Base-by-base conservation (phyloP, 208 protist genomes). In the Wallacemonas sp. region DNA sequence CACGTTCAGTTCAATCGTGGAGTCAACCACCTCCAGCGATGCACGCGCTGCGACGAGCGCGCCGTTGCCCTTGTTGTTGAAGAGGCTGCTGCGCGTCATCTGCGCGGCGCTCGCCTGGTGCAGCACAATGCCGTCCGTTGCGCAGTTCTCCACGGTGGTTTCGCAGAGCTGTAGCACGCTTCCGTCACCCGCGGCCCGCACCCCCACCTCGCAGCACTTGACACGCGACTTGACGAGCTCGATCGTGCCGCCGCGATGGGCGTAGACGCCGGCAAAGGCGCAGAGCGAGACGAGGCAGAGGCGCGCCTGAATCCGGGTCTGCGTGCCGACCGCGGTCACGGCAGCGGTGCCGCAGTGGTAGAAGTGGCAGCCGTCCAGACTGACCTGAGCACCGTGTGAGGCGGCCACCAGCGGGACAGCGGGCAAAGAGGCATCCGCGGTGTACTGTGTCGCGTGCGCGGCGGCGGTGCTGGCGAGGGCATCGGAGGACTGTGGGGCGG, bases 1-100 rank as follows among this genome's bases (percentile, higher is more conserved):
- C 3, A 70, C 79, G 54, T 93, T 93, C 41, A 86, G 61, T 67
- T 89, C 82, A 23, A 93, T 70, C 12, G 74, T 82, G 22, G 76
- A 82, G 7, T 84, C 83, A 20, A 50, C 41, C 50, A 87, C 65
- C 16, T 57, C 65, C 25, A 81, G 66, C 54, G 65, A 75, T 20
- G 73, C 63, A 11, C 72, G 73, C 18, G 59, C 14, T 0, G 62
- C 39, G 12, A 88, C 54, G 70, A 82, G 87, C 23, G 89, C 32
- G 14, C 87, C 87, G 50, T 82, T 89, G 25, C 87, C 81, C 22
- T 74, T 76, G 57, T 88, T 85, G 44, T 80, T 73, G 46, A 80
- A 57, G 11, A 93, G 62, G 46, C 67, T 74, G 22, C 49, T 81
- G 16, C 79, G 74, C 59, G 76, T 65, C 70, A 90, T 57, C 28